These are phyloP conservation scores for Rhizoclosmatium globosum DNA, from an alignment of 192 early-diverging fungal species.

Conservation along the genomic window DNA sequence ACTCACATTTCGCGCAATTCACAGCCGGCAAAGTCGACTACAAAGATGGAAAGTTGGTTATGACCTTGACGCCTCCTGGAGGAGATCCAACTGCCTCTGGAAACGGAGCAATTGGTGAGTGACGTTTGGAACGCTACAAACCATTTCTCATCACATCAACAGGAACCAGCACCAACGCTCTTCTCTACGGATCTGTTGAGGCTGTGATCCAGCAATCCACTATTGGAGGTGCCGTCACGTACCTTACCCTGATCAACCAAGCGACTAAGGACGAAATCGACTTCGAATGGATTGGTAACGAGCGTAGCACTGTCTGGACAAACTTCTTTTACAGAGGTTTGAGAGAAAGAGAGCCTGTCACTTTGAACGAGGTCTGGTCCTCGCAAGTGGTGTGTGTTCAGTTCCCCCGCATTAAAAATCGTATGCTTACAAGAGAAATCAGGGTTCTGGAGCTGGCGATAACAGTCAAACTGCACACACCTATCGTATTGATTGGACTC, in stretches of 20 bases:
- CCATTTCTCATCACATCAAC: not conserved
- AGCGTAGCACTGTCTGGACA: slow-evolving; percentile 24
- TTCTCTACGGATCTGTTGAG: slow-evolving; percentile 37
- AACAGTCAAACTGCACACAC: not conserved
- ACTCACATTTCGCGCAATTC: not conserved
- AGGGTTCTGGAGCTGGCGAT: not conserved
- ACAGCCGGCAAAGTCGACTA: slow-evolving; percentile 20
- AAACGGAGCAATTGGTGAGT: not conserved
- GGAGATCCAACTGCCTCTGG: not conserved
- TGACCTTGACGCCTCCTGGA: slow-evolving; percentile 27
- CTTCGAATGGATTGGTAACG: slow-evolving; percentile 29
- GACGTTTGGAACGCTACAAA: not conserved
- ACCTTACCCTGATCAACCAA: slow-evolving; percentile 9
- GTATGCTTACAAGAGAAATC: too few species aligned
- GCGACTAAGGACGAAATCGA: slow-evolving; percentile 30
- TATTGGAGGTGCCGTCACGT: slow-evolving; percentile 29
- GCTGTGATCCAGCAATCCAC: slow-evolving; percentile 24
- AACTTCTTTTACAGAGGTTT: slow-evolving; percentile 34
- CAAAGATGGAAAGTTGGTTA: not conserved
- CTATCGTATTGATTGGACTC: slow-evolving; percentile 34
- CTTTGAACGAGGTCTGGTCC: slow-evolving; percentile 20
- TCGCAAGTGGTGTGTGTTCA: slow-evolving; percentile 4
- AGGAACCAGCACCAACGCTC: slow-evolving; percentile 9
- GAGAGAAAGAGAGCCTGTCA: slow-evolving; percentile 20
- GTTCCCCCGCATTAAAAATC: not conserved